Base-by-base conservation (phyloP, 2,329 filamentous ascomycete genomes). In the Seiridium unicorne region DNA sequence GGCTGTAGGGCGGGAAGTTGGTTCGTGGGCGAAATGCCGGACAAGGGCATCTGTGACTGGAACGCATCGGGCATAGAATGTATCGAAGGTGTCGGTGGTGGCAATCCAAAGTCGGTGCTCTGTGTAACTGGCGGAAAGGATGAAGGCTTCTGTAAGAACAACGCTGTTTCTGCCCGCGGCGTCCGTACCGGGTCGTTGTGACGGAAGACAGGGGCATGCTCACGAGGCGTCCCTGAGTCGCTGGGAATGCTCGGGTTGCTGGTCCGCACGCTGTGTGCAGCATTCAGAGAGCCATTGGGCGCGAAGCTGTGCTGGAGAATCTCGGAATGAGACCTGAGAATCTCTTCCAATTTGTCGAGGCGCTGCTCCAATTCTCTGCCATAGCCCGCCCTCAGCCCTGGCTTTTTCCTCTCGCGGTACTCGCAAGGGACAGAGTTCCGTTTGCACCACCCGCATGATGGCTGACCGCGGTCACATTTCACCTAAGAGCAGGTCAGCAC, bases 401-500 rank as follows among this genome's bases (percentile, higher is more conserved):
- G 87, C 68, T 89, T 88, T 75, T 89, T 89, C 58, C 87, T 81
- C 68, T 89, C 86, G 69, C 87, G 89, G 74, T 89, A 89, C 70
- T 89, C 86, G 75, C 87, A 89, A 18, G 76, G 71, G 36, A 84
- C 84, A 38, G 81, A 81, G 72, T 89, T 89, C 60, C 85, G 84
- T 64, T 76, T 84, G 67, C 87, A 89, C 87, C 87, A 89, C 55
- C 87, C 86, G 67, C 87, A 89, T 5, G 86, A 85, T 1, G 90
- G 90, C 68, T 92, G 89, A 4, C 87, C 88, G 42, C 91, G 85
- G 74, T 93, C 90, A 74, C 89, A 91, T 81, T 90, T 90, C 35
- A 89, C 87, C 86, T 88, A 67, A 6, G 34, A 13, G 7, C 38
- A 13, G 38, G 38, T 42, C 13, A 42, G 38, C 13, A 13, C 7